These are phyloP conservation scores for Blumeria hordei DNA, from an alignment of 2,329 filamentous ascomycete species.

Conservation along the genomic window DNA sequence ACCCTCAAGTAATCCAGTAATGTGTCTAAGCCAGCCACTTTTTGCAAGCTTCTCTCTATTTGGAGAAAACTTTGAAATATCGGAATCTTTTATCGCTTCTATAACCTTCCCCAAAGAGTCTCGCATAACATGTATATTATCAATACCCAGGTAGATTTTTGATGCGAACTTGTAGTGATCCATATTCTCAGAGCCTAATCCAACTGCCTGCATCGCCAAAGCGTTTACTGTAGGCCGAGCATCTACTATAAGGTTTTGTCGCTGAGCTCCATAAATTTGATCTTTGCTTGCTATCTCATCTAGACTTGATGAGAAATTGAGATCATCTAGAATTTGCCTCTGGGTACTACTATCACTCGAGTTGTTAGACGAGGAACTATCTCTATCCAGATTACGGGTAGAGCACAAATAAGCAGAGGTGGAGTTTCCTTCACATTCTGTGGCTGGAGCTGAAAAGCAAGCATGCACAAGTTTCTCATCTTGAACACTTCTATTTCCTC, in stretches of 20 bases:
- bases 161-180: constrained; percentile 82
- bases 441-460: constrained; percentile 48
- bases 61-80: constrained; percentile 60
- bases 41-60: constrained; percentile 59
- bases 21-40: constrained; percentile 82
- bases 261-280: constrained; percentile 70
- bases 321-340: constrained; percentile 39
- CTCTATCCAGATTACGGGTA: constrained; percentile 26
- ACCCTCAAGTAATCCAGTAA: constrained; percentile 61
- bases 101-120: constrained; percentile 71
- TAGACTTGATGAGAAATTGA: constrained; percentile 35
- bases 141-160: constrained; percentile 84
- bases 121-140: constrained; percentile 97
- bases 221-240: constrained; percentile 87
- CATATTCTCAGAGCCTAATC: constrained; percentile 92
- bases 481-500: constrained; percentile 75
- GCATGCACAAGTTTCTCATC: constrained; percentile 84
- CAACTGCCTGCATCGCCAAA: constrained; percentile 77
- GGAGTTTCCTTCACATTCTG: constrained; percentile 9
- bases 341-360: constrained; percentile 3
- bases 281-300: constrained; percentile 30
- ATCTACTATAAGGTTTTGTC: constrained; percentile 86
- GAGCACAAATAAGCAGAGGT: constrained; percentile 10
- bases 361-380: constrained; percentile 16
- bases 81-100: constrained; percentile 77